Evolutionary conservation across 768 basidiomycete species (phyloP).

Genomic region (Russula virescens): DNA sequence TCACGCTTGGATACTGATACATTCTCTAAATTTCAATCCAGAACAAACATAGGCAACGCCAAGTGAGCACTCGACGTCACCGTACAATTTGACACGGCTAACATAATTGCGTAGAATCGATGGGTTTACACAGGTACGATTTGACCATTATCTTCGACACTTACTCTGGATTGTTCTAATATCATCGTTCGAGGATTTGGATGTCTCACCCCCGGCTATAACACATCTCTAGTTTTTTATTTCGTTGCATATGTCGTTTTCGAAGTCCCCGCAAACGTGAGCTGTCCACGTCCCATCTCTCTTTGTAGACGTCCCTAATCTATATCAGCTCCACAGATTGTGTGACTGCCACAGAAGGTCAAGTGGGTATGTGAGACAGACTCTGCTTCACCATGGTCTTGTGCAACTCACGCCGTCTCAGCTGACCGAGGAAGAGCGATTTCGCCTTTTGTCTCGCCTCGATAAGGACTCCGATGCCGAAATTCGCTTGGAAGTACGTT

Average conservation of each 20-base stretch:
- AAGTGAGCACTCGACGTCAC: conserved; percentile 27
- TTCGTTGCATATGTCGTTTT: conserved; percentile 58
- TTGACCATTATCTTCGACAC: background rate
- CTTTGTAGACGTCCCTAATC: background rate
- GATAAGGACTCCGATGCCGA: conserved; percentile 50
- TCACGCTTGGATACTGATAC: background rate
- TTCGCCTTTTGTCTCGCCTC: conserved; percentile 44
- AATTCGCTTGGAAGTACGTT: conserved; percentile 54
- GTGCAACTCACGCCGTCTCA: conserved; percentile 23
- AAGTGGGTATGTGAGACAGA: conserved; percentile 41
- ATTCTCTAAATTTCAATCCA: background rate
- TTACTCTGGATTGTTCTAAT: background rate
- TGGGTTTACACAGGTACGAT: conserved; percentile 34
- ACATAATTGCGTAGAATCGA: conserved; percentile 37
- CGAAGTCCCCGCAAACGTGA: conserved; percentile 54
- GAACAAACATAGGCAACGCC: conserved; percentile 38
- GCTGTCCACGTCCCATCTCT: conserved; percentile 10
- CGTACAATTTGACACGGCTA: background rate
- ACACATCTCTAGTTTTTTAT: conserved; percentile 52
- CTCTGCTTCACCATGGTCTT: background rate
- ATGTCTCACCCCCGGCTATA: conserved; percentile 48
- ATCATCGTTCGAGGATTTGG: conserved; percentile 40
- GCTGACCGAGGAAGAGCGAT: conserved; percentile 38
- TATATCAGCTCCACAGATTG: conserved; percentile 32
- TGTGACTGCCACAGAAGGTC: conserved; percentile 52